Base-by-base conservation (phyloP, 108 stramenopile species). In the Nitzschia sp. region DNA sequence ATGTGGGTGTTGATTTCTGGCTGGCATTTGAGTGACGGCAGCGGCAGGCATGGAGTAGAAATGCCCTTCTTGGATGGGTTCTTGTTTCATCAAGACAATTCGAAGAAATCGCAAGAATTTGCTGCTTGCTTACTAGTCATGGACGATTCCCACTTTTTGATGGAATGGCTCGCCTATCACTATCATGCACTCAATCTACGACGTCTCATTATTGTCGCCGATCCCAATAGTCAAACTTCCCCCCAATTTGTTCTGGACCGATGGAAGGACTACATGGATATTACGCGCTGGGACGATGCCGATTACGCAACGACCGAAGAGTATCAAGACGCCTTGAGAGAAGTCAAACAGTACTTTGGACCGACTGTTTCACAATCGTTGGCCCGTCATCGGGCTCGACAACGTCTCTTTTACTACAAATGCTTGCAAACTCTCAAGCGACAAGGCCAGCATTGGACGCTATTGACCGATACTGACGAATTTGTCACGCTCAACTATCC, bases 101-200 rank as follows among this genome's bases (percentile, higher is more conserved):
- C 6, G 6, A 42, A 42, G 9, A 42, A 42, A 13, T 6, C 6
- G 13, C 54, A 70, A 1, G 61, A 72, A 4, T 61, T 83, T 29
- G 71, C 83, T 19, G 85, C 85, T 13, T 86, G 85, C 38, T 58
- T 86, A 48, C 36, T 86, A 46, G 68, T 86, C 17, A 83, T 78
- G 85, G 85, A 86, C 70, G 85, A 82, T 79, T 82, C 82, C 64
- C 79, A 80, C 49, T 77, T 59, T 49, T 49, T 83, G 34, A 49
- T 60, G 21, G 85, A 86, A 67, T 86, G 85, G 85, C 11, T 86
- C 3, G 82, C 85, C 36, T 87, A 80, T 68, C 85, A 87, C 67
- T 87, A 76, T 62, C 67, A 76, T 38, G 71, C 61, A 0, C 27
- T 76, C 51, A 82, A 82, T 27, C 69, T 87, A 11, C 45, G 76